Evolutionary conservation across 257 asterid species (phyloP).

Genomic region (Gentiana dahurica): DNA sequence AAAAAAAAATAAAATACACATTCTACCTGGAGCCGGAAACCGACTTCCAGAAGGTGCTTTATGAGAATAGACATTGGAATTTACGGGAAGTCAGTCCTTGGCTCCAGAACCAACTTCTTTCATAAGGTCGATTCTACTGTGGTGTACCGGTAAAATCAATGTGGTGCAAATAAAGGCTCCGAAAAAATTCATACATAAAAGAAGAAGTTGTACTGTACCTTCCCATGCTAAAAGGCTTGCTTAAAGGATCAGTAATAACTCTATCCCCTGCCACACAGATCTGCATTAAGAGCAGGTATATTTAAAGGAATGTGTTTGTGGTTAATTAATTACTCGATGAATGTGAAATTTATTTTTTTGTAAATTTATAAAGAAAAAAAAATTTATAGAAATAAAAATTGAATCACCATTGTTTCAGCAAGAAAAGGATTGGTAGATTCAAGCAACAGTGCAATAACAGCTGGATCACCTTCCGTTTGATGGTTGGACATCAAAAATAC

Average conservation of each 20-base stretch:
- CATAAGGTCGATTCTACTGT: too few relatives aligned
- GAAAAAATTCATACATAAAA: too few relatives aligned
- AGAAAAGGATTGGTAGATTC: slow-evolving; percentile 60
- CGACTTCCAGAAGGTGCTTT: too few relatives aligned
- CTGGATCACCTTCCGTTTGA: slow-evolving; percentile 99
- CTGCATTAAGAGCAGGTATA: slow-evolving; percentile 31
- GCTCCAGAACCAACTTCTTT: too few relatives aligned
- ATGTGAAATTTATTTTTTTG: background rate
- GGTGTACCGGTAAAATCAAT: too few relatives aligned
- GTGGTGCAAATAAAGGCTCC: too few relatives aligned
- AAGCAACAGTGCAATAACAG: slow-evolving; percentile 69
- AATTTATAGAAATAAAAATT: background rate
- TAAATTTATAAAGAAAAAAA: too few relatives aligned
- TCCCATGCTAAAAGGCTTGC: slow-evolving; percentile 99
- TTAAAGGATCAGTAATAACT: slow-evolving; percentile 89
- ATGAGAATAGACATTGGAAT: too few relatives aligned
- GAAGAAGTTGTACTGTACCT: slow-evolving; percentile 23
- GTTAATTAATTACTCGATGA: slow-evolving; percentile 7
- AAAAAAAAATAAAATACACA: too few relatives aligned
- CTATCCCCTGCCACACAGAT: slow-evolving; percentile 93
- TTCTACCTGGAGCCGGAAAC: too few relatives aligned
- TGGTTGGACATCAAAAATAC: slow-evolving; percentile 87
- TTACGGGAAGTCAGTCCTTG: too few relatives aligned
- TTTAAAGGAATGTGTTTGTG: slow-evolving; percentile 9
- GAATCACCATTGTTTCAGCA: slow-evolving; percentile 69